Evolutionary conservation across 805 yeast species (phyloP).

Genomic region (Metschnikowia proteae): DNA sequence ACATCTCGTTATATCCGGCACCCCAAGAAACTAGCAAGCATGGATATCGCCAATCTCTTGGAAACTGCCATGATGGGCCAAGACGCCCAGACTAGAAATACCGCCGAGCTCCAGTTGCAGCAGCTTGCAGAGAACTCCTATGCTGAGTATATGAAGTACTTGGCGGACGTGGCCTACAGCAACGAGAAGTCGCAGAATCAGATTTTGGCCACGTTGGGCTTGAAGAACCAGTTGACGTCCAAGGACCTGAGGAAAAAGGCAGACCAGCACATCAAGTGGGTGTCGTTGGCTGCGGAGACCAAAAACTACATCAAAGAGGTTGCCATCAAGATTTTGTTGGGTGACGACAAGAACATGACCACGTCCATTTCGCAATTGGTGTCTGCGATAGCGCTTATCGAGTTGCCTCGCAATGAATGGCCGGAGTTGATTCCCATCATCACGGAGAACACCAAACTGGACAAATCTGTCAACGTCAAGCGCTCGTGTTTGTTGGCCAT

Average conservation of each 20-base stretch:
- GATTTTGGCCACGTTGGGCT: slow-evolving; percentile 82
- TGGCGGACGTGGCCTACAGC: slow-evolving; percentile 69
- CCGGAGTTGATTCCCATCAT: slow-evolving; percentile 76
- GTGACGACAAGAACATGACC: slow-evolving; percentile 74
- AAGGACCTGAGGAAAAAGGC: slow-evolving; percentile 62
- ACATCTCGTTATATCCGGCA: background rate
- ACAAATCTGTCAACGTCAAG: slow-evolving; percentile 74
- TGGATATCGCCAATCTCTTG: slow-evolving; percentile 63
- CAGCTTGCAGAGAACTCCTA: slow-evolving; percentile 72
- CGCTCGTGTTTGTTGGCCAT: slow-evolving; percentile 83
- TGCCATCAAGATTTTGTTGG: slow-evolving; percentile 54
- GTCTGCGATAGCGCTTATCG: slow-evolving; percentile 96
- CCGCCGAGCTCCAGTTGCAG: slow-evolving; percentile 75
- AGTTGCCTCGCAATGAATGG: slow-evolving; percentile 87
- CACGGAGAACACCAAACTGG: slow-evolving; percentile 80
- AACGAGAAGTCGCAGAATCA: slow-evolving; percentile 75
- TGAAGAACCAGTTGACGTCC: slow-evolving; percentile 84
- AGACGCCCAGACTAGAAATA: slow-evolving; percentile 61
- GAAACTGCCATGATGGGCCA: slow-evolving; percentile 76
- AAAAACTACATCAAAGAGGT: slow-evolving; percentile 64
- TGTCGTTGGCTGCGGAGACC: slow-evolving; percentile 49
- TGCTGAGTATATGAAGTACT: slow-evolving; percentile 63
- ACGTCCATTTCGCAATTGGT: slow-evolving; percentile 88
- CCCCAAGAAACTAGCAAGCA: slow-evolving; percentile 14
- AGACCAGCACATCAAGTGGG: slow-evolving; percentile 72